Evolutionary conservation across 176 grass and related monocot genomes (phyloP), one percentile per base, ranked within the genome.

Genomic region (Bolboschoenus planiculmis): DNA sequence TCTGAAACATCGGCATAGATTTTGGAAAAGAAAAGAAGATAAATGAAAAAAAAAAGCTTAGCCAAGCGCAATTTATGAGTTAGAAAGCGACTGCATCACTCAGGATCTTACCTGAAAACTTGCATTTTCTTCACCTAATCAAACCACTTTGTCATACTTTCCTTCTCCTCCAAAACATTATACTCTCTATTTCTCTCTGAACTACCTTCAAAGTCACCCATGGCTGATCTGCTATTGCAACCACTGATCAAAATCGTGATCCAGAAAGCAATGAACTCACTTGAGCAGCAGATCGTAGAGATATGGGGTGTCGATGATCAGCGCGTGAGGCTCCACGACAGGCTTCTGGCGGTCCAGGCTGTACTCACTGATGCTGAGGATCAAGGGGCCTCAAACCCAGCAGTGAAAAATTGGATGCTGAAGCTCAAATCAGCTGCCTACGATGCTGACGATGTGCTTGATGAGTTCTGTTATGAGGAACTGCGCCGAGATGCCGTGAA

Each of bases 371-470:
- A 85, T 4, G 83, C 83, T 14, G 83, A 85, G 83, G 56, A 51
- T 15, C 0, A 64, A 40, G 42, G 13, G 18, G 20, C 15, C n/a
- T 18, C 59, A 13, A 80, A 59, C 53, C 1, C 1, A 0, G 81
- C 3, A 0, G 65, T 86, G 2, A n/a, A 46, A 31, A 35, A 21
- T 2, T 88, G 83, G 88, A 68, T 88, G 60, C 44, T 10, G 62
- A 78, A 54, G 0, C 74, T 90, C 54, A 79, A n/a, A 82, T 35
- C 78, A 18, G 84, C 10, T 0, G 81, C 86, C 0, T 86, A 88
- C 78, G 31, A 82, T 33, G 91, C 76, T 15, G 83, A 90, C 1
- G 86, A 93, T 21, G 21, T 90, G 51, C 84, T 90, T 7, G 91
- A 88, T 15, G 53, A 79, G 7, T 85, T 90, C 46, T 56, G 70